Evolutionary conservation across 1,284 basidiomycete genomes (phyloP).

Genomic region (Mrakiaceae sp.): DNA sequence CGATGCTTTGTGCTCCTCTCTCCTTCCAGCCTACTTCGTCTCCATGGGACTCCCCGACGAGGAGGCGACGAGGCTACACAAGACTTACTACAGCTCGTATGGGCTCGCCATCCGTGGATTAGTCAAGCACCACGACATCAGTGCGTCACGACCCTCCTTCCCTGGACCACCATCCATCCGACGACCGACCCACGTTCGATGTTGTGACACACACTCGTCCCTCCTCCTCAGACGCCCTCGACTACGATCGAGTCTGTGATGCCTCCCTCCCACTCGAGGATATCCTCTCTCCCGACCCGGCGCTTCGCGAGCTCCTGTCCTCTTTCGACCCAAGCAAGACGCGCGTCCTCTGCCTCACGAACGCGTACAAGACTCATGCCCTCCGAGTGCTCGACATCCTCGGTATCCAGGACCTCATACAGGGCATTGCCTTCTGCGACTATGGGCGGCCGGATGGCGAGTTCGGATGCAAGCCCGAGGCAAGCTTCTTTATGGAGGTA

Average conservation of each 20-base stretch:
- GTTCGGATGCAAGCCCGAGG: conserved; percentile 75
- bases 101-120: conserved; percentile 68
- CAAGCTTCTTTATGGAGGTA: conserved; percentile 54
- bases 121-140: conserved; percentile 63
- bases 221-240: conserved; percentile 53
- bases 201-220: not conserved
- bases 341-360: conserved; percentile 51
- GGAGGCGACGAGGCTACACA: not conserved
- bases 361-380: conserved; percentile 69
- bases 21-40: conserved; percentile 3
- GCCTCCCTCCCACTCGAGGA: conserved; percentile 70
- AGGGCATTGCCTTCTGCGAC: conserved; percentile 71
- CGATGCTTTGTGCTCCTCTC: not conserved
- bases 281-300: conserved; percentile 56
- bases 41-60: conserved; percentile 6
- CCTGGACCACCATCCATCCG: not conserved
- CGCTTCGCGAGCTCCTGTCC: conserved; percentile 53
- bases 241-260: conserved; percentile 77
- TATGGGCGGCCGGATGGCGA: conserved; percentile 46
- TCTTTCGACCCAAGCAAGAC: conserved; percentile 67
- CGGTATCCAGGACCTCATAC: conserved; percentile 59
- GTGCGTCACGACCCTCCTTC: conserved; percentile 36
- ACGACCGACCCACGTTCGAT: no score
- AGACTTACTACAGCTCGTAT: conserved; percentile 14
- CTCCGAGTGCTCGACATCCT: conserved; percentile 65